Percentiles rank a stretch among this genome's conserved stretches.
phyloP scores from a whole-genome alignment of 208 protist genomes.

The Trypanosoma mega region DNA sequence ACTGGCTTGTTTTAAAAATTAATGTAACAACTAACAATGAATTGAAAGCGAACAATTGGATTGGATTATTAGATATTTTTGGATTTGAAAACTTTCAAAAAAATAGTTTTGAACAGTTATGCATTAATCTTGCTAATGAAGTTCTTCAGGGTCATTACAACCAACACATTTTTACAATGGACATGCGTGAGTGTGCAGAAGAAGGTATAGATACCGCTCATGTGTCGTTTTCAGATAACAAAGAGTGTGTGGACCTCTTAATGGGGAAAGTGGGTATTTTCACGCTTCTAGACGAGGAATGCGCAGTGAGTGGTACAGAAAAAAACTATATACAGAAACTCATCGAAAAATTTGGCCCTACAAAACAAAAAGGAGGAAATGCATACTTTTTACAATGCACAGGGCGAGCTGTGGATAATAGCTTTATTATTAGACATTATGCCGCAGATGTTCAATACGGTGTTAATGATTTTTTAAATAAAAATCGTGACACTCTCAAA shows the following conservation, averaged over 20 bases:
- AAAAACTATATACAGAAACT: constrained; percentile 29
- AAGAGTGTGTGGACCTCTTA: constrained; percentile 48
- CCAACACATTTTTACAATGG: constrained; percentile 75
- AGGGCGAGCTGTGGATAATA: constrained; percentile 22
- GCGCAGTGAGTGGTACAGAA: constrained; percentile 29
- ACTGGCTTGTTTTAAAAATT: constrained; percentile 46
- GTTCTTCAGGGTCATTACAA: constrained; percentile 91
- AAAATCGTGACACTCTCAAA: constrained; percentile 37
- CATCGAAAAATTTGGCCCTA: constrained; percentile 22
- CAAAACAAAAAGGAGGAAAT: constrained; percentile 24
- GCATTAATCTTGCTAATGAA: constrained; percentile 97
- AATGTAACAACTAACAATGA: constrained; percentile 31
- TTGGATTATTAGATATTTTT: constrained; percentile 78
- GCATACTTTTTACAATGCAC: constrained; percentile 18
- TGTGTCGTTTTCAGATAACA: constrained; percentile 73
- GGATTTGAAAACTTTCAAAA: constrained; percentile 74
- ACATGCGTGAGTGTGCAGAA: constrained; percentile 60
- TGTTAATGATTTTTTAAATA: constrained; percentile 34
- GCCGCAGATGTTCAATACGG: constrained; percentile 58
- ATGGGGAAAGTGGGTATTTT: constrained; percentile 32
- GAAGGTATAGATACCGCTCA: constrained; percentile 80
- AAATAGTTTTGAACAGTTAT: constrained; percentile 96
- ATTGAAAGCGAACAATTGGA: constrained; percentile 23
- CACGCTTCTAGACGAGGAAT: constrained; percentile 41
- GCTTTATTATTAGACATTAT: constrained; percentile 74